phyloP scores from a whole-genome alignment of 176 grass and related monocot species.

The sorghum (Sorghum bicolor) region Sorghum_bicolor_NCBIv3 NC_012870.2:12686001-12686500 shows the following conservation, averaged over 20 bases:
- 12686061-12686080: background rate
- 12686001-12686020: background rate
- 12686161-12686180: background rate
- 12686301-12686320: background rate
- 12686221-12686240: background rate
- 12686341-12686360: background rate
- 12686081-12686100: background rate
- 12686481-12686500: background rate
- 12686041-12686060: background rate
- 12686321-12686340: background rate
- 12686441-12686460: background rate
- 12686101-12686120: background rate
- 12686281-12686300: background rate
- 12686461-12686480: background rate
- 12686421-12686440: background rate
- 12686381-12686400: background rate
- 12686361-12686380: background rate
- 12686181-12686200: background rate
- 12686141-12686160: background rate
- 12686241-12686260: background rate
- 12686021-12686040: background rate
- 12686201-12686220: conserved; percentile 4
- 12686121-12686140: background rate
- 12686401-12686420: background rate
- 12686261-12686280: background rate